Evolutionary conservation across 164 flowering plant species (phyloP).

Genomic region (Cinnamomum micranthum): DNA sequence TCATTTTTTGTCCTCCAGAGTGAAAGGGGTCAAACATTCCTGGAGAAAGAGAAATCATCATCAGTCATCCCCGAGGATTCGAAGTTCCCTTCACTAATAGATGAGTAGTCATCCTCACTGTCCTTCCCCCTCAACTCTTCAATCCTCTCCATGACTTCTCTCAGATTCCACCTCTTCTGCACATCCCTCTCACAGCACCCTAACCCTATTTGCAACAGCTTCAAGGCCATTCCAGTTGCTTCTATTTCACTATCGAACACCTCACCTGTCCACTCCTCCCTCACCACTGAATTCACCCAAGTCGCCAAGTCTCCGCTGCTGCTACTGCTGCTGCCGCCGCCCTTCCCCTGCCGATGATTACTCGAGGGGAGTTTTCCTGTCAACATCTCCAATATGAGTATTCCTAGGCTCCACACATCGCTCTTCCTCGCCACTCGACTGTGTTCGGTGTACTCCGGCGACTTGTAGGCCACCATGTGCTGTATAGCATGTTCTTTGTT

Average conservation of each 20-base stretch:
- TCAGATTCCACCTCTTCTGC: slow-evolving; percentile 62
- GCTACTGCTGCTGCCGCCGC: not conserved
- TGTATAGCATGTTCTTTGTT: slow-evolving; percentile 51
- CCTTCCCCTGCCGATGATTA: slow-evolving; percentile 24
- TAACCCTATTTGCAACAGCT: slow-evolving; percentile 62
- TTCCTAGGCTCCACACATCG: slow-evolving; percentile 85
- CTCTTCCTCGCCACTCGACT: slow-evolving; percentile 56
- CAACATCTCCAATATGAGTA: slow-evolving; percentile 65
- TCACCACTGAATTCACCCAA: slow-evolving; percentile 48
- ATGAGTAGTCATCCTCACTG: slow-evolving; percentile 31
- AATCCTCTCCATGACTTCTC: slow-evolving; percentile 52
- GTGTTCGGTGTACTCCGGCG: slow-evolving; percentile 53
- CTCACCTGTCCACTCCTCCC: slow-evolving; percentile 30
- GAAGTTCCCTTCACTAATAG: slow-evolving; percentile 41
- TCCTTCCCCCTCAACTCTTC: slow-evolving; percentile 54
- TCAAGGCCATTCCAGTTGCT: slow-evolving; percentile 35
- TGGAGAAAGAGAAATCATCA: slow-evolving; percentile 27
- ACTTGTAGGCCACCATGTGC: slow-evolving; percentile 68
- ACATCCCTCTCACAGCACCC: slow-evolving; percentile 58
- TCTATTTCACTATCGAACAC: slow-evolving; percentile 62
- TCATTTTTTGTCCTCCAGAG: too few species aligned
- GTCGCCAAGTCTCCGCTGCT: slow-evolving; percentile 32
- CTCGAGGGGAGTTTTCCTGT: slow-evolving; percentile 55
- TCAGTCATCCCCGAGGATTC: slow-evolving; percentile 18
- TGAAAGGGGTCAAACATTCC: slow-evolving; percentile 5